Conservation (phyloP, 2,329 filamentous ascomycete genomes). For the Berkeleyomyces basicola region DNA sequence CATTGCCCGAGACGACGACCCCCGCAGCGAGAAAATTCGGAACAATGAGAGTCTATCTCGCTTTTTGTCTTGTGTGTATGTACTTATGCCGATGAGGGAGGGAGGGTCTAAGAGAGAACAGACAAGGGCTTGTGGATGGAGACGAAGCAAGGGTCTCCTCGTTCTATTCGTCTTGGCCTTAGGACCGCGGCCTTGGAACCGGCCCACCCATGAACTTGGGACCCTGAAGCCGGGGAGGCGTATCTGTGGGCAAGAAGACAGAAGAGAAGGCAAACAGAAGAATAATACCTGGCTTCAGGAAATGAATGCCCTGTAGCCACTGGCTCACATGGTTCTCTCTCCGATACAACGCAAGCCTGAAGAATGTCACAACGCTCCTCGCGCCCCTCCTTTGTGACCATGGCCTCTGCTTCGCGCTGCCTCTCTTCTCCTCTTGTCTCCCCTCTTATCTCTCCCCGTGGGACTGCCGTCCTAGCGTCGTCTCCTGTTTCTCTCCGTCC, state of each 20-base stretch:
- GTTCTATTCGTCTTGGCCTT: background rate
- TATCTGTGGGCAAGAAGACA: background rate
- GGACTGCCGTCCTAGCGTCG: no score
- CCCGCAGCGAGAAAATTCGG: background rate
- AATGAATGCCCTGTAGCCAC: background rate
- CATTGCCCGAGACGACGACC: background rate
- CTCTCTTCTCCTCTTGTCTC: background rate
- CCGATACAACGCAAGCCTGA: background rate
- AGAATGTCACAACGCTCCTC: background rate
- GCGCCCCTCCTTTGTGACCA: background rate
- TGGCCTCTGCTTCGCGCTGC: background rate
- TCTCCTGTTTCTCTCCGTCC: no score
- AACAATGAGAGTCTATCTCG: background rate
- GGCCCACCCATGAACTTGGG: background rate
- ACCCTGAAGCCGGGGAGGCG: background rate
- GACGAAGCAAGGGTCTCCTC: background rate
- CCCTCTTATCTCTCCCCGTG: background rate
- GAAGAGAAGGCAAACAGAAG: background rate
- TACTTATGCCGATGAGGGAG: background rate
- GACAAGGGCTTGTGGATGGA: background rate
- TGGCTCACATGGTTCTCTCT: background rate
- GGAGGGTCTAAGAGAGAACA: background rate
- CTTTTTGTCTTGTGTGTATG: background rate
- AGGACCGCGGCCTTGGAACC: conserved; percentile 2
- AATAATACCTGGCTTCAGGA: background rate